Evolutionary conservation across 2,329 filamentous ascomycete genomes (phyloP), one percentile per base, ranked within the genome.

Genomic region (Microthyrium microscopicum): DNA sequence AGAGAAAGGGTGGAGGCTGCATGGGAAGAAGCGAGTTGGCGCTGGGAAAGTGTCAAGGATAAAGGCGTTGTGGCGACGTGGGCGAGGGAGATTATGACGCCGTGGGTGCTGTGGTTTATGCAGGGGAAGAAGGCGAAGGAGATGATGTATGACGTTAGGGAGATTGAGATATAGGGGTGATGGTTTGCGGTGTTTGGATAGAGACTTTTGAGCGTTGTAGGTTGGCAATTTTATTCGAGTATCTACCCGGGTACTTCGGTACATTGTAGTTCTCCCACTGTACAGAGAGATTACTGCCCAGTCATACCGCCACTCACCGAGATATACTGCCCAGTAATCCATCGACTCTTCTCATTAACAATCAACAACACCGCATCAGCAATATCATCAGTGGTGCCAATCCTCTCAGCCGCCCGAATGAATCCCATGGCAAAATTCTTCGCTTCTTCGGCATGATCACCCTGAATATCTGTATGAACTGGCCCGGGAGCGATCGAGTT

Each of bases 261-360:
- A 31, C 5, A 20, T 21, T 16, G 29, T 21, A 5, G n/a, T 31
- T 2, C 25, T 31, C 18, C 20, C 29, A n/a, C 29, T 21, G n/a
- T 31, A 31, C n/a, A 20, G 21, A 21, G 25, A 31, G 15, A 29
- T 29, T 15, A 31, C 29, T 31, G 29, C 8, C 36, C 47, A 29
- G 45, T 52, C 16, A 55, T 44, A 4, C 52, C 56, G 15, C 53
- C 56, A 29, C 49, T 58, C 24, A 53, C 55, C 2, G 47, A 51
- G 37, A 60, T 55, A 20, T 45, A 50, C 46, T 61, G 57, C n/a
- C 51, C 59, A 0, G 58, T 60, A n/a, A 62, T 55, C 60, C 59
- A 62, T 4, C 58, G 43, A 19, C 49, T 51, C 36, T 55, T 53
- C 38, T 59, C 54, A 5, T 44, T 52, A 2, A 47, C 55, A 3